phyloP scores from a whole-genome alignment of 805 yeast species.

The Saccharomycopsis selenospora region DNA sequence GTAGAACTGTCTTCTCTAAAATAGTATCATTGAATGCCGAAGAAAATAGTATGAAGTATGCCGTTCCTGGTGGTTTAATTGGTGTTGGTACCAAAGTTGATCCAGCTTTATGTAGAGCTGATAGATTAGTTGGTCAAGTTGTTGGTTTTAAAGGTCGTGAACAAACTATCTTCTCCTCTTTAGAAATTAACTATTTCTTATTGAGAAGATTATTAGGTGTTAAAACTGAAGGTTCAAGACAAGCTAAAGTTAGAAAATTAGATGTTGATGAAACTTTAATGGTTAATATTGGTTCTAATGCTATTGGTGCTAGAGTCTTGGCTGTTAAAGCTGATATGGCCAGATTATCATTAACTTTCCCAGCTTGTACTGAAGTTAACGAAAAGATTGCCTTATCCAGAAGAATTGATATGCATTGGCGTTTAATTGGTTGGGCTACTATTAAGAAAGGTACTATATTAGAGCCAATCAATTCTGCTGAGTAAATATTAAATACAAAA shows the following conservation, averaged over 20 bases:
- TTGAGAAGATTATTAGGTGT: conserved; percentile 97
- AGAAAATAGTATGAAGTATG: conserved; percentile 94
- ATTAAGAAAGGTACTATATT: conserved; percentile 88
- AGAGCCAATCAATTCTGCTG: conserved; percentile 48
- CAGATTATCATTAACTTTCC: conserved; percentile 89
- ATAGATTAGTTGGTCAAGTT: conserved; percentile 97
- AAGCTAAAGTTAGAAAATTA: conserved; percentile 92
- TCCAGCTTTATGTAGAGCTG: conserved; percentile 98
- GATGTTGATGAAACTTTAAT: conserved; percentile 92
- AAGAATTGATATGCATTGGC: conserved; percentile 99
- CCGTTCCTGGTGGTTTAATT: conserved; percentile 99
- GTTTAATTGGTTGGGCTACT: conserved; percentile 99
- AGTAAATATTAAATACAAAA: too few species aligned
- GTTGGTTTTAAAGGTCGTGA: conserved; percentile 95
- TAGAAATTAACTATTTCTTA: conserved; percentile 94
- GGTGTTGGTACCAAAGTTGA: conserved; percentile 99
- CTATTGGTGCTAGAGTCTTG: conserved; percentile 98
- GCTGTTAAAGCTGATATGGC: conserved; percentile 99
- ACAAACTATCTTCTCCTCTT: conserved; percentile 94
- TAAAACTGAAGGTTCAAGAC: conserved; percentile 87
- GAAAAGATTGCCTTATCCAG: conserved; percentile 98
- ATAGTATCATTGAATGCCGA: conserved; percentile 95
- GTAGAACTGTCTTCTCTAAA: conserved; percentile 91
- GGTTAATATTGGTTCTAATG: conserved; percentile 99
- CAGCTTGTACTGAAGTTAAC: conserved; percentile 97